Evolutionary conservation across 768 basidiomycete species (phyloP), one percentile per base, ranked within the genome.

Genomic region (Russula sp.): DNA sequence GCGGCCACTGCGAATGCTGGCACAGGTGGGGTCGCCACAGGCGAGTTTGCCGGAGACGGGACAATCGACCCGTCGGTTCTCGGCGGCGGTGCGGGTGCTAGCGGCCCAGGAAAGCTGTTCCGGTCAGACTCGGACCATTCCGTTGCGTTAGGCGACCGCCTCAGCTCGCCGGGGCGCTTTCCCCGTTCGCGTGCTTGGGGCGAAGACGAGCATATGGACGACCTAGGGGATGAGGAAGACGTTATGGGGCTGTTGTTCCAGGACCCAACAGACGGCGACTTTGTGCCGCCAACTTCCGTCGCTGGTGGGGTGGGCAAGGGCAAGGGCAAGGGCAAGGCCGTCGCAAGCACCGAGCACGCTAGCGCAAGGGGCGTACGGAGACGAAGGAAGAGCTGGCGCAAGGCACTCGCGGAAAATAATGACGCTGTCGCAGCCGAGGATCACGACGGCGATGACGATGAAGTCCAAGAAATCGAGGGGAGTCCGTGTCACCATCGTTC

Each of bases 61-160:
- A 67, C 64, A 42, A 67, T 67, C 22, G 63, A 62, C 42, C 66
- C 66, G 1, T 61, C 66, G 4, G 37, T 67, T 1, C 66, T 67
- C 6, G 57, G 59, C 22, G 51, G 63, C 0, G 10, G 16, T 7
- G 14, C 6, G 4, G 39, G 39, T 57, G 48, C 35, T 32, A 35
- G 13, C 14, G 53, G 55, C 35, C 55, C 60, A 6, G 13, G 45
- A 14, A 63, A 58, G 44, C 4, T 27, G 18, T 13, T 53, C 35
- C 37, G 35, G 34, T 35, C 51, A 5, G 42, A 53, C 13, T 7
- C 34, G n/a, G 31, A 50, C 49, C 49, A 31, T 7, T 31, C 40
- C 7, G 18, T 32, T 8, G 8, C 11, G 16, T n/a, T 34, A 8
- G 44, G 32, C 37, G 31, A n/a, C 16, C n/a, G n/a, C 16, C 11